Evolutionary conservation across 1,284 basidiomycete genomes (phyloP).

Genomic region (Leccinum pachyderme): DNA sequence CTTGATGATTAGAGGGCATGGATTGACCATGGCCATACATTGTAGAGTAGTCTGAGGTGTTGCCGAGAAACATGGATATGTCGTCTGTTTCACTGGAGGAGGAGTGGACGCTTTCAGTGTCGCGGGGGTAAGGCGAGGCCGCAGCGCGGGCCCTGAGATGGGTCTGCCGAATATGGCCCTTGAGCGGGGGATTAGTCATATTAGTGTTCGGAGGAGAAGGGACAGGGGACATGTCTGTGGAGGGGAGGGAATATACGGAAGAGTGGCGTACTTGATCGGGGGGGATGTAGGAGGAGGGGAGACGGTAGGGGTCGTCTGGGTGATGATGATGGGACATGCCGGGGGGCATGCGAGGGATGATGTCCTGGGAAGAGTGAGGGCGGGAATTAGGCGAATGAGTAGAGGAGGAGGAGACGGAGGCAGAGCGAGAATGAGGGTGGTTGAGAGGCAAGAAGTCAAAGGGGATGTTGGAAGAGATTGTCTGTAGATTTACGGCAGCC

Average conservation of each 20-base stretch:
- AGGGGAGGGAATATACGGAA: slow-evolving; percentile 43
- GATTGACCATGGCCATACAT: slow-evolving; percentile 52
- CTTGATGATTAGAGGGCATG: slow-evolving; percentile 52
- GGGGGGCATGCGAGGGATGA: slow-evolving; percentile 49
- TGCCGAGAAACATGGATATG: slow-evolving; percentile 69
- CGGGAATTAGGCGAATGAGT: slow-evolving; percentile 69
- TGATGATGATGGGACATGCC: slow-evolving; percentile 46
- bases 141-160: slow-evolving; percentile 75
- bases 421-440: slow-evolving; percentile 69
- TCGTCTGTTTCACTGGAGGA: slow-evolving; percentile 84
- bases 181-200: slow-evolving; percentile 65
- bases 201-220: slow-evolving; percentile 73
- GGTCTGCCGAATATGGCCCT: slow-evolving; percentile 67
- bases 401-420: slow-evolving; percentile 71
- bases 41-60: slow-evolving; percentile 57
- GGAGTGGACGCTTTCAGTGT: slow-evolving; percentile 80
- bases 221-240: slow-evolving; percentile 45
- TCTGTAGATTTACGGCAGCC: slow-evolving; percentile 72
- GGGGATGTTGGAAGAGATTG: slow-evolving; percentile 61
- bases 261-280: slow-evolving; percentile 47
- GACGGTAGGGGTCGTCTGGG: slow-evolving; percentile 66
- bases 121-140: slow-evolving; percentile 78
- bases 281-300: slow-evolving; percentile 54
- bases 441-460: slow-evolving; percentile 67
- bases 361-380: slow-evolving; percentile 72